Conservation (phyloP, 1,284 basidiomycete genomes). For the Prillingera fragicola region DNA sequence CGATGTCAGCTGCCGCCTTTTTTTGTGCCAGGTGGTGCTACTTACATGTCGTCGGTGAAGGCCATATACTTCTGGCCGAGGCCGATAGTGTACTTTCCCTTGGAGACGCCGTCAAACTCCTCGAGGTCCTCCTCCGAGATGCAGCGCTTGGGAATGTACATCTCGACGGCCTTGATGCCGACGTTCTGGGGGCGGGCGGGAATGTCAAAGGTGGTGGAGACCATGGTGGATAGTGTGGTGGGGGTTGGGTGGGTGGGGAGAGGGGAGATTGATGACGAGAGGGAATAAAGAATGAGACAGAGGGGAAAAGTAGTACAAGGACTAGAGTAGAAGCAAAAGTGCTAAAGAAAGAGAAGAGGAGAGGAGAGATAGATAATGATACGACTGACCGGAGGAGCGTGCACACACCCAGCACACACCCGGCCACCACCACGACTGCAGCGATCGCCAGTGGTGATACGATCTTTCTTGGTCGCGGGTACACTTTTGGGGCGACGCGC, state of each 20-base stretch:
- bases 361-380: background rate
- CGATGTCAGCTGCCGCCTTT: background rate
- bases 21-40: background rate
- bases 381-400: too few species aligned
- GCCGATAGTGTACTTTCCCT: slow-evolving; percentile 99
- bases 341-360: background rate
- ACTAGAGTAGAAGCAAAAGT: background rate
- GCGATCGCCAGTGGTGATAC: slow-evolving; percentile 2
- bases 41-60: slow-evolving; percentile 79
- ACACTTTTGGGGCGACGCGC: too few species aligned
- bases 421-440: too few species aligned
- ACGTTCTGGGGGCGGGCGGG: slow-evolving; percentile 75
- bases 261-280: background rate
- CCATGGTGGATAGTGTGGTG: slow-evolving; percentile 11
- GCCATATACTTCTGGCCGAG: slow-evolving; percentile 98
- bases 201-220: slow-evolving; percentile 39
- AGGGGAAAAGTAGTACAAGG: background rate
- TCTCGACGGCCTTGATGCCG: slow-evolving; percentile 84
- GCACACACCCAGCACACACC: too few species aligned
- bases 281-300: background rate
- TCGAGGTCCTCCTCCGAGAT: slow-evolving; percentile 94
- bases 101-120: slow-evolving; percentile 87
- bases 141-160: slow-evolving; percentile 90
- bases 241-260: background rate
- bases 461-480: too few species aligned